A percentile compares a stretch with the other conserved stretches of the same genome.
Conservation (phyloP, 2,329 filamentous ascomycete species). For the Pleomassaria siparia region DNA sequence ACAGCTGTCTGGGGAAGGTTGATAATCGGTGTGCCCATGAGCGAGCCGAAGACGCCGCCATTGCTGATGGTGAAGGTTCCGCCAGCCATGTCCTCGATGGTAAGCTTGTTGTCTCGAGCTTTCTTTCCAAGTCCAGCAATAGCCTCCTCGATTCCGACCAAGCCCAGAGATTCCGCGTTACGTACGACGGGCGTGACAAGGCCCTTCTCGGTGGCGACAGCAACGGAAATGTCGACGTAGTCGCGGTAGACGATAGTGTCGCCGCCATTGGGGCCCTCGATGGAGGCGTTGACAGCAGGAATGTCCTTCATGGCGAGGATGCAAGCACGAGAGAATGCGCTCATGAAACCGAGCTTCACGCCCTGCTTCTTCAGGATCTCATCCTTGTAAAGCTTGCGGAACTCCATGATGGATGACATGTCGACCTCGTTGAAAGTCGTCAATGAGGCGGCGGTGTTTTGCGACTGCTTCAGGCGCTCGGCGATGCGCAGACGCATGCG, state of each 20-base stretch:
- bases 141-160: slow-evolving; percentile 83
- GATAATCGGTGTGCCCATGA: slow-evolving; percentile 98
- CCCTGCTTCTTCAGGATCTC: slow-evolving; percentile 94
- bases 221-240: slow-evolving; percentile 96
- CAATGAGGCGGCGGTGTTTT: slow-evolving; percentile 95
- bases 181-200: slow-evolving; percentile 95
- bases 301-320: slow-evolving; percentile 92
- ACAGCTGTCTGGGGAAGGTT: slow-evolving; percentile 93
- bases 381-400: slow-evolving; percentile 97
- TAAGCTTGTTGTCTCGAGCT: slow-evolving; percentile 94
- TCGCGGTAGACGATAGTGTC: slow-evolving; percentile 98
- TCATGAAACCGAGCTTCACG: slow-evolving; percentile 99
- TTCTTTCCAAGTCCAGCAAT: slow-evolving; percentile 97
- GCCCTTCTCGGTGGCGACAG: slow-evolving; percentile 95
- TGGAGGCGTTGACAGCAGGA: slow-evolving; percentile 94
- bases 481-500: slow-evolving; percentile 97
- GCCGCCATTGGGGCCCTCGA: slow-evolving; percentile 90
- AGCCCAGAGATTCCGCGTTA: slow-evolving; percentile 85
- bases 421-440: slow-evolving; percentile 99
- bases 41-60: slow-evolving; percentile 91
- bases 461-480: slow-evolving; percentile 97
- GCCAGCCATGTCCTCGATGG: slow-evolving; percentile 98
- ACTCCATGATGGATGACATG: slow-evolving; percentile 97
- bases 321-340: slow-evolving; percentile 87
- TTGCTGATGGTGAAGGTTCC: slow-evolving; percentile 99